Percentiles rank a stretch among this genome's conserved stretches.
phyloP scores from a whole-genome alignment of 2,329 filamentous ascomycete genomes.

The Colletotrichum lindemuthianum region DNA sequence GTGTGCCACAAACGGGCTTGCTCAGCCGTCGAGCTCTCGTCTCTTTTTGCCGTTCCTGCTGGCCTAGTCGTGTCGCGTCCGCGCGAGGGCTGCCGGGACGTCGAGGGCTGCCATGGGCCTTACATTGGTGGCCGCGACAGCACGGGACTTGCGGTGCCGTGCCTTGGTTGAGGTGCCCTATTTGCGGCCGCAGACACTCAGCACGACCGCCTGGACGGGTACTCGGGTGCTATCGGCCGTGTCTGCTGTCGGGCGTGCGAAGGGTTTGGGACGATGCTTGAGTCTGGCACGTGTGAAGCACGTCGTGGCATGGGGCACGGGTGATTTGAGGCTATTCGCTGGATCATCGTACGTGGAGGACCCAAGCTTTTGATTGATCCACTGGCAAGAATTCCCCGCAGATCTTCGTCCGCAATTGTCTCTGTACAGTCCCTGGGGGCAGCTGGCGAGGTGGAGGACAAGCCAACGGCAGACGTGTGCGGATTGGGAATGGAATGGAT shows the following conservation, averaged over 20 bases:
- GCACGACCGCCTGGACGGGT: conserved; percentile 6
- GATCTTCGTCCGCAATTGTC: not conserved
- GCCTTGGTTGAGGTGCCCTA: conserved; percentile 1
- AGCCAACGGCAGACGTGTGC: no score
- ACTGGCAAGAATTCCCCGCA: conserved; percentile 10
- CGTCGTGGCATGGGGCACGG: conserved; percentile 11
- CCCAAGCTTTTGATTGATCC: no score
- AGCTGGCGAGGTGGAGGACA: no score
- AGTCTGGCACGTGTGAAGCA: not conserved
- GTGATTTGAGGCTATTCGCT: conserved; percentile 5
- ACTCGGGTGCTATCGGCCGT: conserved; percentile 1
- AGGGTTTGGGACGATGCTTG: not conserved
- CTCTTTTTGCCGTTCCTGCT: not conserved
- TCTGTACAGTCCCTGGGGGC: no score
- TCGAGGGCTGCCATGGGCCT: no score
- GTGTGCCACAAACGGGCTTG: conserved; percentile 22
- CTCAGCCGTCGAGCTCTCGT: conserved; percentile 20
- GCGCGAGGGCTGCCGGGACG: not conserved
- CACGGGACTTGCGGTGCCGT: conserved; percentile 9
- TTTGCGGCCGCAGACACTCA: conserved; percentile 14
- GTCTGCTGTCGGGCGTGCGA: not conserved
- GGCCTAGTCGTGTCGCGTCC: no score
- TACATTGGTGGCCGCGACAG: conserved; percentile 16
- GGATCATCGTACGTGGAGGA: no score
- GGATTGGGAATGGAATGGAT: no score